These are phyloP conservation scores for Daphne laureola DNA, from an alignment of 441 rosid species.

Conservation along the genomic window DNA sequence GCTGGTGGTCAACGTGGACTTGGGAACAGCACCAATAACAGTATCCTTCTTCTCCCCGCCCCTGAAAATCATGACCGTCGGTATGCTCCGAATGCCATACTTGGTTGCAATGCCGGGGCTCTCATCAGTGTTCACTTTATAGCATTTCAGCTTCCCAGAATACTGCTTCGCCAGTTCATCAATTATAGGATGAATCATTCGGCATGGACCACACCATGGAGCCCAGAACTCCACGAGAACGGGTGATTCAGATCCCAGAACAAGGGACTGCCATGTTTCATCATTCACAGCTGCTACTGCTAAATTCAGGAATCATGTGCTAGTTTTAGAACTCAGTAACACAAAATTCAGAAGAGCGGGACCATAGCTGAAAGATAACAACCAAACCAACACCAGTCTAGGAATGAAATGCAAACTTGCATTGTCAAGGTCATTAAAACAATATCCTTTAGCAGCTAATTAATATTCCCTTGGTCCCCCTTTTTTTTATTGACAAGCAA, in stretches of 20 bases:
- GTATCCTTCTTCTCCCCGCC: constrained; percentile 92
- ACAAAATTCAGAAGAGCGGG: neutral
- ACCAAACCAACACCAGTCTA: neutral
- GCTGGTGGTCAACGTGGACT: constrained; percentile 56
- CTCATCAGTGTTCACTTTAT: constrained; percentile 86
- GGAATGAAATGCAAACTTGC: no score
- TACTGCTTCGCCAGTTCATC: constrained; percentile 70
- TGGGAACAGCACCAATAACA: constrained; percentile 84
- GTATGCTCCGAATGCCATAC: constrained; percentile 87
- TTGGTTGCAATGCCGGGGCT: constrained; percentile 57
- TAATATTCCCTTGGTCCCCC: no score
- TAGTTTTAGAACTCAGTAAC: neutral
- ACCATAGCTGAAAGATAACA: neutral
- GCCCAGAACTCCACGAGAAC: constrained; percentile 95
- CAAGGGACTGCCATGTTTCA: constrained; percentile 62
- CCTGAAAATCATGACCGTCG: constrained; percentile 80
- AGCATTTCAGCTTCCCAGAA: constrained; percentile 76
- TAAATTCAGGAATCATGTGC: constrained; percentile 5
- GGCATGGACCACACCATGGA: constrained; percentile 98
- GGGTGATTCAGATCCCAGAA: constrained; percentile 57
- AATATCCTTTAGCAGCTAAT: no score
- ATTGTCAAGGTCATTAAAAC: no score
- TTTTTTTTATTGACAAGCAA: no score
- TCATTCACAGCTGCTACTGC: constrained; percentile 58
- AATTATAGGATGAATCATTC: constrained; percentile 80